Conservation (phyloP, 345 rosid genomes). For the Pugionium cornutum region DNA sequence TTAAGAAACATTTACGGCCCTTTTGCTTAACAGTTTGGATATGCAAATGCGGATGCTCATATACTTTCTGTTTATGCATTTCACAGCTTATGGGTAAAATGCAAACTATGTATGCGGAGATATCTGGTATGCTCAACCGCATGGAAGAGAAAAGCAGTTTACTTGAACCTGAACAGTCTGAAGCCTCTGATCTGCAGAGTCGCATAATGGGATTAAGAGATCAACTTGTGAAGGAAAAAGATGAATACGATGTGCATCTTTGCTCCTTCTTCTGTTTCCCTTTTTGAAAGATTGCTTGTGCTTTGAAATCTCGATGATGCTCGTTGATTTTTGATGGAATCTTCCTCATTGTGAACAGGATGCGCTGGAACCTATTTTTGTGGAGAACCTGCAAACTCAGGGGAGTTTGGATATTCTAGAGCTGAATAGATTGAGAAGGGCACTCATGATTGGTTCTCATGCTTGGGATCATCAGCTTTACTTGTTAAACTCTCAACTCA, state of each 20-base stretch:
- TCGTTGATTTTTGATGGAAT: constrained; percentile 14
- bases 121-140: constrained; percentile 58
- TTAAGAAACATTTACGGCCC: neutral
- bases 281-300: neutral
- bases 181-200: constrained; percentile 49
- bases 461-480: constrained; percentile 81
- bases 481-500: constrained; percentile 64
- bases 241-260: constrained; percentile 59
- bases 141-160: constrained; percentile 59
- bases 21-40: constrained; percentile 20
- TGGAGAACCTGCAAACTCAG: constrained; percentile 49
- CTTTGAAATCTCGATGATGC: constrained; percentile 18
- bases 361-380: constrained; percentile 52
- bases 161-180: constrained; percentile 48
- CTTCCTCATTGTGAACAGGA: constrained; percentile 47
- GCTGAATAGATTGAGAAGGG: constrained; percentile 64
- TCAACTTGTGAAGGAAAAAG: constrained; percentile 64
- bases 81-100: constrained; percentile 67
- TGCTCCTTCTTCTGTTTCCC: neutral
- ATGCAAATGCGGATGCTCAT: constrained; percentile 14
- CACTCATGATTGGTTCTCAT: constrained; percentile 67
- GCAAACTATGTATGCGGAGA: constrained; percentile 61
- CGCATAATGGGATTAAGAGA: constrained; percentile 62
- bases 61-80: constrained; percentile 17
- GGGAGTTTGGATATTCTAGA: constrained; percentile 71